A percentile compares a stretch with the other conserved stretches of the same genome.
These are phyloP conservation scores for Prunella vulgaris DNA, from an alignment of 257 asterid species.

Conservation along the genomic window DNA sequence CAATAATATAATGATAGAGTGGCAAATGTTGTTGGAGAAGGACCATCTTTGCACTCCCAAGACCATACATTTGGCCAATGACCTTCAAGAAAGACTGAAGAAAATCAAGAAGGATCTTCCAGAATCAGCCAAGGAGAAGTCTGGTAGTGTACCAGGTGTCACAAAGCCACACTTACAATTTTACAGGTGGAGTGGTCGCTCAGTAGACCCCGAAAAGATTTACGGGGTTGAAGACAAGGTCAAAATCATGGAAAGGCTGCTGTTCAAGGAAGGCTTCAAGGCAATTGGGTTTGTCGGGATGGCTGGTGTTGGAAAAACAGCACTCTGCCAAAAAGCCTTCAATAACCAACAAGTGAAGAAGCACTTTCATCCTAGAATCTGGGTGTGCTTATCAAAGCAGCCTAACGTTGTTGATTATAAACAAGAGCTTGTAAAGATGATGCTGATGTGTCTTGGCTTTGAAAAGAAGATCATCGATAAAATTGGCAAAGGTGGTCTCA, in stretches of 20 bases:
- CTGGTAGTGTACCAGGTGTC: background rate
- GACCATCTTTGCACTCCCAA: background rate
- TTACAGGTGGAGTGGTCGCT: conserved; percentile 34
- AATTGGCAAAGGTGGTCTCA: background rate
- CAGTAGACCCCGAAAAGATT: conserved; percentile 8
- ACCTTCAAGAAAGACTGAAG: conserved; percentile 15
- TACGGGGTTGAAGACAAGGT: conserved; percentile 32
- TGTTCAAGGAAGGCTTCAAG: conserved; percentile 20
- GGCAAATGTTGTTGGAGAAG: conserved; percentile 22
- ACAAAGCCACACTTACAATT: background rate
- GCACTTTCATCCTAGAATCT: conserved; percentile 36
- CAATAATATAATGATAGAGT: conserved; percentile 31
- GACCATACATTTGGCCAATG: background rate
- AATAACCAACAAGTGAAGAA: conserved; percentile 23
- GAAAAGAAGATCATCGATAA: conserved; percentile 14
- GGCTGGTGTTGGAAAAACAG: conserved; percentile 50
- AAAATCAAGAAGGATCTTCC: conserved; percentile 23
- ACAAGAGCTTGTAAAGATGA: conserved; percentile 29
- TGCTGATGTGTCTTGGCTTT: conserved; percentile 37
- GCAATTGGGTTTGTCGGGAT: conserved; percentile 37
- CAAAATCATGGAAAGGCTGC: conserved; percentile 37
- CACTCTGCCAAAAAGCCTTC: conserved; percentile 36
- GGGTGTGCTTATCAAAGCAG: conserved; percentile 46
- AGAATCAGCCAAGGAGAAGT: background rate
- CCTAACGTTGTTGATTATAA: conserved; percentile 12